Evolutionary conservation across 345 rosid genomes (phyloP), one percentile per base, ranked within the genome.

Genomic region (Gossypium longicalyx): DNA sequence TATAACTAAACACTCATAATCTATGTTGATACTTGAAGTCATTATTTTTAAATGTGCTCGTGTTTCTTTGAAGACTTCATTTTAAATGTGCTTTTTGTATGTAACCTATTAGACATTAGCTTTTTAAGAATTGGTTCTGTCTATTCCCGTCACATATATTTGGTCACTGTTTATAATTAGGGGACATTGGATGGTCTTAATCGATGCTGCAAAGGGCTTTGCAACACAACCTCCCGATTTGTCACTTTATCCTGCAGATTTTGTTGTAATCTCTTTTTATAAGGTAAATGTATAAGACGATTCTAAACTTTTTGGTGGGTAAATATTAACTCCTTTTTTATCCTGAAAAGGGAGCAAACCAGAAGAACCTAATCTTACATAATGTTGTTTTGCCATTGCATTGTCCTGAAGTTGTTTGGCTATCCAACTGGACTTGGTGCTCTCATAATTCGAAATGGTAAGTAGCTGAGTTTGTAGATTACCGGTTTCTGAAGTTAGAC

Each of bases 391-490:
- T 79, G 54, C 49, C 67, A 61, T 74, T 60, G 34, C 20, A 11
- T 77, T 78, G 29, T 38, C 80, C 44, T 85, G 79, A 72, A 94
- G 98, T 77, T 94, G 79, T 93, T 94, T 85, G 98, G 98, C 73
- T 94, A 94, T 84, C 98, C 98, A 77, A 94, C 98, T 77, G 98
- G 98, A 78, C 90, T 93, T 74, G 98, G 98, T 71, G 98, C 98
- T 83, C 98, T 94, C 67, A 82, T 94, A 79, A 80, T 90, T 64
- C 83, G 82, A 70, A 88, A 89, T 78, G 98, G 98, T 94, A 84
- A 79, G 89, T 65, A 22, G 61, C 81, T 58, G 20, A 67, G 72
- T 79, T 20, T 81, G 16, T 43, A 65, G 72, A 62, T 73, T 80
- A 20, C 68, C 72, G 68, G 16, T 51, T 22, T 83, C 16, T 67